Percentiles rank a stretch among this genome's conserved stretches.
phyloP scores from a whole-genome alignment of 441 rosid species.

The Biscutella laevigata region DNA sequence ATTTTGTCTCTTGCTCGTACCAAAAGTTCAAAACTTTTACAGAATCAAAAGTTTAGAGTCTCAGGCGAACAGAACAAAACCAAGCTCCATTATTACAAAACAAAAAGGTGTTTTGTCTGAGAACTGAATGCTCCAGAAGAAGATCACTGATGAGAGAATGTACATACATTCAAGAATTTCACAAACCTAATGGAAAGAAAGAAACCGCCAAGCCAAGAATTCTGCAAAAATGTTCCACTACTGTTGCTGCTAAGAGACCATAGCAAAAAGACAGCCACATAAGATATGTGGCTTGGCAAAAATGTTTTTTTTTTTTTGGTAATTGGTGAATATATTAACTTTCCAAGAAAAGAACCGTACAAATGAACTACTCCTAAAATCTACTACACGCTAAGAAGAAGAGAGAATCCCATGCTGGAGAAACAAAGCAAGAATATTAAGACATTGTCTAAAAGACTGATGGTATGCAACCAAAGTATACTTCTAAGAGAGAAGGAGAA shows the following conservation, averaged over 20 bases:
- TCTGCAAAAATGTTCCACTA: conserved; percentile 22
- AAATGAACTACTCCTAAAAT: too few species aligned
- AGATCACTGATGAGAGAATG: conserved; percentile 3
- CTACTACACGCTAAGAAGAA: too few species aligned
- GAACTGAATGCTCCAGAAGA: neutral
- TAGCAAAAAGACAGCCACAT: conserved; percentile 29
- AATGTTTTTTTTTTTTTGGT: neutral
- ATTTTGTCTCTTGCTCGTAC: neutral
- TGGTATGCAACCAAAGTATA: too few species aligned
- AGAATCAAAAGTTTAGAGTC: neutral
- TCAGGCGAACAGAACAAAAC: conserved; percentile 7
- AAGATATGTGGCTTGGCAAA: conserved; percentile 5
- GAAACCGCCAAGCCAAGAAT: conserved; percentile 21
- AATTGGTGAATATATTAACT: too few species aligned
- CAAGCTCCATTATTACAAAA: conserved; percentile 11
- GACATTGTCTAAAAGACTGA: too few species aligned
- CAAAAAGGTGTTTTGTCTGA: neutral
- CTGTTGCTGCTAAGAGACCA: conserved; percentile 25
- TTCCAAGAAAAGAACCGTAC: too few species aligned
- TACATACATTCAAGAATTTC: neutral
- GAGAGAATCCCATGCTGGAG: too few species aligned
- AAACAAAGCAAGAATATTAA: too few species aligned
- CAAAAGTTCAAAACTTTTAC: conserved; percentile 11
- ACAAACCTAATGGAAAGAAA: conserved; percentile 2
- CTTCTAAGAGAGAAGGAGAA: too few species aligned